Evolutionary conservation across 2,329 filamentous ascomycete species (phyloP), one percentile per base, ranked within the genome.

Genomic region (Fusarium pseudocircinatum): DNA sequence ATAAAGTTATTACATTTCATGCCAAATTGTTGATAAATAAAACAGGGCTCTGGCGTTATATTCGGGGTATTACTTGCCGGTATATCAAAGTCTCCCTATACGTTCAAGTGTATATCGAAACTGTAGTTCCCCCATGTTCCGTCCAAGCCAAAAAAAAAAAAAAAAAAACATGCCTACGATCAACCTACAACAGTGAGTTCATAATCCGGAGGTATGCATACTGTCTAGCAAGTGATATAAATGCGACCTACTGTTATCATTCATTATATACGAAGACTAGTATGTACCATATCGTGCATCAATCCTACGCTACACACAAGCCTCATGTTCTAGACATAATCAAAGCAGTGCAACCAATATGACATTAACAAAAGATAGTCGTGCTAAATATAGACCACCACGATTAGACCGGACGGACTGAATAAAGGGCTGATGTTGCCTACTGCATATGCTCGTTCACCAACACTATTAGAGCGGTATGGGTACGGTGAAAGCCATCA

Each of bases 381-480:
- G 26, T 57, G 42, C 70, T 62, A 67, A 71, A 73, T 63, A 60
- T 71, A 73, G 70, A 18, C 50, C 65, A 57, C 11, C 32, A 30
- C n/a, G 47, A 34, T 24, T 26, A 47, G 63, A 34, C 43, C 63
- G 59, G 34, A 34, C 60, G 26, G n/a, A 42, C 44, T 50, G 44
- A 47, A 46, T 40, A 43, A 60, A 60, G 44, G 46, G 46, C 34
- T 59, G 42, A 36, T 49, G 66, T 32, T 24, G 53, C 30, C 46
- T 58, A 32, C 28, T n/a, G n/a, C 20, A 15, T 18, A 67, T 63
- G 22, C 28, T 32, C 26, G 47, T 60, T 40, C 46, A 67, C n/a
- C 39, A 73, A 59, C 24, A 50, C 22, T 13, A 30, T 34, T 14
- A 71, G 53, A 39, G 39, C 6, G 18, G 36, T 37, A 52, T 43